phyloP scores from a whole-genome alignment of 208 protist species.

The Angomonas desouzai region DNA sequence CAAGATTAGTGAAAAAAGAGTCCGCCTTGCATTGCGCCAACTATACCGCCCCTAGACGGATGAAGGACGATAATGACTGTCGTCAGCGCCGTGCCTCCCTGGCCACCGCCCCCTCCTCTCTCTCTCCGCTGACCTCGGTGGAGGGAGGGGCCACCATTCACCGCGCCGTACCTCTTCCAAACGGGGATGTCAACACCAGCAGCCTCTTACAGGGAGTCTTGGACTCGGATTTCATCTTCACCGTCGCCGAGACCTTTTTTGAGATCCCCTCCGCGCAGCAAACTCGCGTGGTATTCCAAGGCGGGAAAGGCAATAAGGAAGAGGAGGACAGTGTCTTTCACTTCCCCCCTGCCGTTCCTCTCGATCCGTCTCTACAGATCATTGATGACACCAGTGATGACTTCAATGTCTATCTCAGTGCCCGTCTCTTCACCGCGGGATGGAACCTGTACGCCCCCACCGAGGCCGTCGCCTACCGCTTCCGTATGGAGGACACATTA shows the following conservation, averaged over 20 bases:
- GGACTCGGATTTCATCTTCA: constrained; percentile 35
- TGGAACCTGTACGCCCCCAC: constrained; percentile 9
- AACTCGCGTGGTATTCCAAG: neutral
- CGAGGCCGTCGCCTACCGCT: neutral
- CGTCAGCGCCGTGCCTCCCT: neutral
- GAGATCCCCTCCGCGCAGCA: constrained; percentile 8
- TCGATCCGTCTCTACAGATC: constrained; percentile 5
- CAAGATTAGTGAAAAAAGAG: neutral
- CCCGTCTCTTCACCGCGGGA: neutral
- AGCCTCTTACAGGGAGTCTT: constrained; percentile 11
- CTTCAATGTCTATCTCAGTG: neutral
- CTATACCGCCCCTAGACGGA: neutral
- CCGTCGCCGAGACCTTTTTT: constrained; percentile 35
- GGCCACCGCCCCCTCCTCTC: neutral
- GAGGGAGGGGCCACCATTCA: neutral
- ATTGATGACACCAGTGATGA: constrained; percentile 4
- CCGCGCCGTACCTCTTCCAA: neutral
- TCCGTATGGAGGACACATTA: neutral
- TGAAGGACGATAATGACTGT: neutral
- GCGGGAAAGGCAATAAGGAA: neutral
- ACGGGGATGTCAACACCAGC: neutral
- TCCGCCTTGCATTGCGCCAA: neutral
- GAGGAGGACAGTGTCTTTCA: constrained; percentile 5
- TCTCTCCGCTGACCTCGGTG: neutral
- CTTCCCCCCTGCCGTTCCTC: neutral